Conservation (phyloP, 1,139 yeast species). For the Zygoascus sp. region DNA sequence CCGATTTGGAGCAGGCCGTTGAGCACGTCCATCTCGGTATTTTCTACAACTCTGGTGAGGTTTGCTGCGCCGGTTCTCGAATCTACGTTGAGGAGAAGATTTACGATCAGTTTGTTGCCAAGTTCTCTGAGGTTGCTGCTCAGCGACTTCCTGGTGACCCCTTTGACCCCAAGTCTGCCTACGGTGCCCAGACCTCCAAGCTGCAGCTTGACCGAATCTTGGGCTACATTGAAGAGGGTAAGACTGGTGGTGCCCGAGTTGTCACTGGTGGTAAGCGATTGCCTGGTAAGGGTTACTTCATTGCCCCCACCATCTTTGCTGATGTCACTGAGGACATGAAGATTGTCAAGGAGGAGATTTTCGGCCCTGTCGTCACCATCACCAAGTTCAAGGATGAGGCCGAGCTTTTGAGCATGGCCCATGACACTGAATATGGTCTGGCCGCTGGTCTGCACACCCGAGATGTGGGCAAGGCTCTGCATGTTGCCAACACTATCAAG, state of each 20-base stretch:
- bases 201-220: constrained; percentile 72
- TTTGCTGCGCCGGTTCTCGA: constrained; percentile 84
- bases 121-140: constrained; percentile 55
- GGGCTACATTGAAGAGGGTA: constrained; percentile 67
- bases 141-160: constrained; percentile 57
- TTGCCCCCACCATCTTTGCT: constrained; percentile 76
- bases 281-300: constrained; percentile 61
- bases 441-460: constrained; percentile 79
- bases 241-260: constrained; percentile 68
- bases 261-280: constrained; percentile 73
- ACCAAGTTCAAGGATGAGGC: constrained; percentile 68
- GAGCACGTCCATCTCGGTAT: constrained; percentile 57
- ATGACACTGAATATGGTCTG: constrained; percentile 70
- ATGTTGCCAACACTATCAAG: constrained; percentile 56
- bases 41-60: constrained; percentile 80
- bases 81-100: constrained; percentile 70
- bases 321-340: constrained; percentile 63
- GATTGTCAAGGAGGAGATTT: constrained; percentile 77
- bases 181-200: constrained; percentile 83
- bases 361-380: constrained; percentile 79
- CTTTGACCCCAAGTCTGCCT: constrained; percentile 63
- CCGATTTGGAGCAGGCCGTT: constrained; percentile 59
- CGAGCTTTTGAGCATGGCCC: constrained; percentile 65
- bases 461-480: constrained; percentile 51
- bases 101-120: constrained; percentile 58